A percentile compares a stretch with the other conserved stretches of the same genome.
Conservation (phyloP, 129 eudicot genomes). For the Ambrosia trifida region DNA sequence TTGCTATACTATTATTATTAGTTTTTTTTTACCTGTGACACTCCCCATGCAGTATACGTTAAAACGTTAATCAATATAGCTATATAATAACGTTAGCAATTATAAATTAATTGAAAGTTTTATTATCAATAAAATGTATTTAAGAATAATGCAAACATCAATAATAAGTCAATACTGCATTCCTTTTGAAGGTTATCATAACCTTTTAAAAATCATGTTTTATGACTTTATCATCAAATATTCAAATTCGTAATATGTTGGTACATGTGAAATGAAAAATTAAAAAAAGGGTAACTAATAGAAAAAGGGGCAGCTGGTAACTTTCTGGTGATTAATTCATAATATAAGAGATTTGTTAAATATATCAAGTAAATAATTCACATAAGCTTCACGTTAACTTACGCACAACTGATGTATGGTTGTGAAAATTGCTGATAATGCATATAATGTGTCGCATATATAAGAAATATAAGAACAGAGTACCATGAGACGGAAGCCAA, state of each 20-base stretch:
- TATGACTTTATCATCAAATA: background rate
- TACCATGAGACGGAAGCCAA: conserved; percentile 75
- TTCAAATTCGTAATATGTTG: background rate
- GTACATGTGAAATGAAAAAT: background rate
- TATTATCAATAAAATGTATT: background rate
- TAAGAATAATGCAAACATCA: background rate
- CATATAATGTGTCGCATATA: background rate
- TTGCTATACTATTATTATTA: too few species aligned
- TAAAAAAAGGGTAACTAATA: background rate
- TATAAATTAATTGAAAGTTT: background rate
- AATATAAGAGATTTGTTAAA: background rate
- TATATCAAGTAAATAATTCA: background rate
- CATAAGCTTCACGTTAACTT: background rate
- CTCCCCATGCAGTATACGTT: background rate
- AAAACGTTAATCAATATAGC: background rate
- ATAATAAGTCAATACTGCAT: background rate
- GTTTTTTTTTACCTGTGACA: background rate
- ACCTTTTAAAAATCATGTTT: background rate
- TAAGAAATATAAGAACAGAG: background rate
- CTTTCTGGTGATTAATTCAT: background rate
- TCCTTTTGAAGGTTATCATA: background rate
- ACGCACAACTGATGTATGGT: background rate
- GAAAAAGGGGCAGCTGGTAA: background rate
- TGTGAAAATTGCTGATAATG: background rate
- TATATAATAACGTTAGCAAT: background rate